Conservation (phyloP, 768 basidiomycete genomes). For the Leccinum variicolor region DNA sequence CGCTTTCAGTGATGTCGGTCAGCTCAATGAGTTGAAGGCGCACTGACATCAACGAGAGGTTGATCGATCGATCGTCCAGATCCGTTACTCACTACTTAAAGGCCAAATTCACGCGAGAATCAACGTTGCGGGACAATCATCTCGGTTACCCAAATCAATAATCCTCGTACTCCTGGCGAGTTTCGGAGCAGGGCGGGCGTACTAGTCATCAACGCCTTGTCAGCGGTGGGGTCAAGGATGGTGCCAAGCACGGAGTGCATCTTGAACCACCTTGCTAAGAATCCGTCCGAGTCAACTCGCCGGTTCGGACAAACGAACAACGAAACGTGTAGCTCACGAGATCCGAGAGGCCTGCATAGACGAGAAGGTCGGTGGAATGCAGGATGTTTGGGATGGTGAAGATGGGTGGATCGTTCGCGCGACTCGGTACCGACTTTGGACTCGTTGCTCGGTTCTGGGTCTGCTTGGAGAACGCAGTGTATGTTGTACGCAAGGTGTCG, state of each 20-base stretch:
- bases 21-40: conserved; percentile 51
- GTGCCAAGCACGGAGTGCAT: conserved; percentile 92
- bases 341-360: conserved; percentile 92
- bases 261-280: conserved; percentile 78
- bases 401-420: conserved; percentile 42
- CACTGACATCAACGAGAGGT: conserved; percentile 75
- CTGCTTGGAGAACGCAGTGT: conserved; percentile 2
- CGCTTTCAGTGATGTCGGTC: conserved; percentile 41
- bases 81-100: conserved; percentile 76
- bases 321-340: conserved; percentile 51
- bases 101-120: conserved; percentile 85
- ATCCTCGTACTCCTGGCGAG: conserved; percentile 67
- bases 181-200: conserved; percentile 57
- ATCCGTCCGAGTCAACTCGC: conserved; percentile 80
- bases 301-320: neutral
- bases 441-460: conserved; percentile 4
- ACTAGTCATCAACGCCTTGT: conserved; percentile 90
- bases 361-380: conserved; percentile 77
- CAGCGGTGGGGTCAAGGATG: conserved; percentile 95
- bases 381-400: conserved; percentile 93
- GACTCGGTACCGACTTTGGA: neutral
- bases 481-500: too few relatives aligned
- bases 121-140: conserved; percentile 66
- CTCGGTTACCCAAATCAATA: conserved; percentile 88
- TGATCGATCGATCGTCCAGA: conserved; percentile 70